Evolutionary conservation across 495 filamentous ascomycete species (phyloP), one percentile per base, ranked within the genome.

Genomic region (Trichoderma gamsii): DNA sequence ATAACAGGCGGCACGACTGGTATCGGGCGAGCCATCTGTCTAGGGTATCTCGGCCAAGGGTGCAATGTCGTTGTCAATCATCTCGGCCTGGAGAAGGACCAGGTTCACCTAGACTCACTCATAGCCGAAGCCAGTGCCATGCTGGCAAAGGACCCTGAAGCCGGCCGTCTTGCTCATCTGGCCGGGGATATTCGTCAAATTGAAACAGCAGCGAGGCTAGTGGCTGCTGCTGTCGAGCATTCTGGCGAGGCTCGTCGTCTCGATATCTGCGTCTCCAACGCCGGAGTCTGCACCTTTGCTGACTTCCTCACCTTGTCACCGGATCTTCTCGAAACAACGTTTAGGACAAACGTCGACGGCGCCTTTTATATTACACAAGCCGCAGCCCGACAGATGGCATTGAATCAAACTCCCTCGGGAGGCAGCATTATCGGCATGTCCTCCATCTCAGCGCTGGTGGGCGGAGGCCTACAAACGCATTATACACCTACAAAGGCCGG

Each of bases 401-500:
- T 74, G 6, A 29, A 66, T 4, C 88, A 93, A 69, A 79, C 76
- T 25, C 70, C 86, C 59, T 11, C 78, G 3, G 90, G 92, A 38
- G 93, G 92, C 12, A 87, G 84, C 43, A 95, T 97, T 71, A 96
- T 97, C 71, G 92, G 85, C 0, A 84, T 97, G 21, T 89, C 85
- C 21, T 91, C 87, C n/a, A 94, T 96, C 71, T 89, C 85, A 9
- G 93, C 93, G 3, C 83, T 96, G 3, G 92, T 96, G 0, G 93
- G 93, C 41, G 92, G 92, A 23, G 90, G 85, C 0, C 79, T 80
- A 63, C 93, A 97, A 78, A 87, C 86, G 29, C 92, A 97, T 71
- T 97, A 96, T 76, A 96, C 92, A 25, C 93, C 92, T 2, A 96
- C 93, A 13, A 97, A 97, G 75, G 93, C 93, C 0, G 93, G 92